Percentiles rank a stretch among this genome's conserved stretches.
phyloP scores from a whole-genome alignment of 1,284 basidiomycete genomes.

The Taiwanofungus camphoratus region DNA sequence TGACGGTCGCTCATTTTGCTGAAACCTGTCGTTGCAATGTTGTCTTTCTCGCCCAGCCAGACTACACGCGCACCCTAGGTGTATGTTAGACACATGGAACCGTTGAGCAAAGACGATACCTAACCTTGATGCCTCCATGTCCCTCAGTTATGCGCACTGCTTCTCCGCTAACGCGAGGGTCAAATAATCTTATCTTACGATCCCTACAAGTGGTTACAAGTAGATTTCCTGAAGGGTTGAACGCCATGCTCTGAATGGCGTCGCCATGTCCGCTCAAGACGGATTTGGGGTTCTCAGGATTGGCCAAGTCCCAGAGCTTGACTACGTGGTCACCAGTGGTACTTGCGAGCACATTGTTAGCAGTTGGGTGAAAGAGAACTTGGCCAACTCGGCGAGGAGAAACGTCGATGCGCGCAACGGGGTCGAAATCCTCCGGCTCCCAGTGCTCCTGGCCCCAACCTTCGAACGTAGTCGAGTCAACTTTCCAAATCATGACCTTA shows the following conservation, averaged over 20 bases:
- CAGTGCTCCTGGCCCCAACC: slow-evolving; percentile 86
- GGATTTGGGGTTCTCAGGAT: slow-evolving; percentile 56
- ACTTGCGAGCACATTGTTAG: slow-evolving; percentile 80
- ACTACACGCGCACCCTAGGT: slow-evolving; percentile 68
- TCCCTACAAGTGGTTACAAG: slow-evolving; percentile 84
- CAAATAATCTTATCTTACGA: slow-evolving; percentile 89
- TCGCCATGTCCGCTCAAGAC: slow-evolving; percentile 79
- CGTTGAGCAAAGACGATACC: background rate
- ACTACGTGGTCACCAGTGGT: slow-evolving; percentile 87
- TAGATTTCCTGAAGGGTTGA: slow-evolving; percentile 78
- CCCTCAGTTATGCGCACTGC: slow-evolving; percentile 82
- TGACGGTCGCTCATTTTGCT: slow-evolving; percentile 94
- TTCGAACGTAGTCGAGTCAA: slow-evolving; percentile 66
- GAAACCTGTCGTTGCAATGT: slow-evolving; percentile 91
- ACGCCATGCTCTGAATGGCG: slow-evolving; percentile 83
- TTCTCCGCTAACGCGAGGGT: slow-evolving; percentile 75
- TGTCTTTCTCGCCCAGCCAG: slow-evolving; percentile 89
- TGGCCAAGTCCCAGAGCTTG: slow-evolving; percentile 87
- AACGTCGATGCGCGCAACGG: slow-evolving; percentile 69
- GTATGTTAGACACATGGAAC: background rate
- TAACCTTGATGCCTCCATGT: slow-evolving; percentile 84
- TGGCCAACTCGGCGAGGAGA: slow-evolving; percentile 89
- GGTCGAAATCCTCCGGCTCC: slow-evolving; percentile 81
- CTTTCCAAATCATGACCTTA: slow-evolving; percentile 87
- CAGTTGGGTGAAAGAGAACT: slow-evolving; percentile 92